Base-by-base conservation (phyloP, 2,329 filamentous ascomycete species). In the Sclerotinia borealis region DNA sequence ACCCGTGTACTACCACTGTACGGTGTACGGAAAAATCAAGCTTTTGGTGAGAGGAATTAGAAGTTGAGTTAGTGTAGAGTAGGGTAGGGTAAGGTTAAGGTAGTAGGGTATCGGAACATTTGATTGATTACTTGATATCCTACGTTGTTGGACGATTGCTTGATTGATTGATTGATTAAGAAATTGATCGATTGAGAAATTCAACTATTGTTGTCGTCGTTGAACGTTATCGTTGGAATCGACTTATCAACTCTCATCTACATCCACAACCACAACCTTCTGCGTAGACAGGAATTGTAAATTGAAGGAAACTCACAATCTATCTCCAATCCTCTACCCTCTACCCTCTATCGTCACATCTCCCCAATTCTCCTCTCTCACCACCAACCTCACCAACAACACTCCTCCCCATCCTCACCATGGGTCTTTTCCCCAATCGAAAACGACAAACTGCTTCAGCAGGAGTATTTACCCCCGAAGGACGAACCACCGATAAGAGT, bases 361-460 rank as follows among this genome's bases (percentile, higher is more conserved):
- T 4, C 8, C 29, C 22, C 48, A 51, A 9, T 22, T 34, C 48
- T 43, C 15, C 19, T n/a, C 41, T 6, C 9, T 34, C 29, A 34
- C 11, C 45, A 29, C 8, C 25, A 27, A 29, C 13, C 45, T 22
- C 25, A 45, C 37, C 48, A 65, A 65, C 29, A 51, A 72, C 72
- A 69, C 67, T 63, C 68, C 74, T 70, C 63, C 73, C 69, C 36
- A 10, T 19, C 6, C 37, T 29, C 72, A 75, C 66, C 19, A 72
- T 75, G 61, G 64, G 68, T 58, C 70, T 72, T 1, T 52, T 71
- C 1, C 65, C 66, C 39, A 64, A 68, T 37, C 63, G 67, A 29
- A 27, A 51, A 41, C 64, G 66, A 25, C 63, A 68, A 61, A 47
- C 63, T 15, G 62, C 66, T 52, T 1, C 17, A 54, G 63, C 65